A percentile compares a stretch with the other conserved stretches of the same genome.
phyloP scores from a whole-genome alignment of 2,329 filamentous ascomycete genomes.

The Phyllosticta citriasiana region DNA sequence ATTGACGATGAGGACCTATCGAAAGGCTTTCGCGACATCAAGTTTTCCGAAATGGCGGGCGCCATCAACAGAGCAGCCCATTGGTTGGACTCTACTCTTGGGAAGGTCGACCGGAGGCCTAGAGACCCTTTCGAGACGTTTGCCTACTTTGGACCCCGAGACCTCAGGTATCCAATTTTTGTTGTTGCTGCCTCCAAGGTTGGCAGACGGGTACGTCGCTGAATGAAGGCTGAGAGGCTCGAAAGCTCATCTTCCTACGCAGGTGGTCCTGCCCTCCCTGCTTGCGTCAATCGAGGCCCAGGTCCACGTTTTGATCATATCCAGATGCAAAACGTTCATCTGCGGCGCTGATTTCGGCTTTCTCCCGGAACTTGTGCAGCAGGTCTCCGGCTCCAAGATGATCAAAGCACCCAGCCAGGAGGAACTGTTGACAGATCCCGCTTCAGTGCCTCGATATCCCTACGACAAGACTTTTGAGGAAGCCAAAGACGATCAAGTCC shows the following conservation, averaged over 20 bases:
- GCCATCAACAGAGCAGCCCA: constrained; percentile 13
- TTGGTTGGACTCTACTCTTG: constrained; percentile 15
- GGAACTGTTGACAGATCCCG: neutral
- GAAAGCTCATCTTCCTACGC: neutral
- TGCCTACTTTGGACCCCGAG: constrained; percentile 10
- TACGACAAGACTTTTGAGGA: constrained; percentile 15
- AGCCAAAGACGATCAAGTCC: constrained; percentile 14
- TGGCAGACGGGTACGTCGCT: neutral
- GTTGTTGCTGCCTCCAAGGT: constrained; percentile 8
- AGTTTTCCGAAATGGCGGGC: constrained; percentile 14
- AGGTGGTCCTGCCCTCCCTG: neutral
- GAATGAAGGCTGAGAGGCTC: neutral
- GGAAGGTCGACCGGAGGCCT: constrained; percentile 10
- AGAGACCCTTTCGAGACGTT: constrained; percentile 5
- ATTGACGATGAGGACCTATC: constrained; percentile 9
- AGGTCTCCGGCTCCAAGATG: neutral
- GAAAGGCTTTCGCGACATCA: constrained; percentile 13
- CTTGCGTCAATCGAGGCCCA: neutral
- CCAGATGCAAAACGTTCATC: neutral
- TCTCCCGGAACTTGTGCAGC: neutral
- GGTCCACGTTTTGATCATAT: neutral
- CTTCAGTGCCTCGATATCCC: constrained; percentile 12
- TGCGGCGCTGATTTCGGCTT: neutral
- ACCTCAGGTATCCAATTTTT: constrained; percentile 11
- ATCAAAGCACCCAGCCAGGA: neutral